phyloP scores from a whole-genome alignment of 306 rosid species.

The Casuarina equisetifolia region DNA sequence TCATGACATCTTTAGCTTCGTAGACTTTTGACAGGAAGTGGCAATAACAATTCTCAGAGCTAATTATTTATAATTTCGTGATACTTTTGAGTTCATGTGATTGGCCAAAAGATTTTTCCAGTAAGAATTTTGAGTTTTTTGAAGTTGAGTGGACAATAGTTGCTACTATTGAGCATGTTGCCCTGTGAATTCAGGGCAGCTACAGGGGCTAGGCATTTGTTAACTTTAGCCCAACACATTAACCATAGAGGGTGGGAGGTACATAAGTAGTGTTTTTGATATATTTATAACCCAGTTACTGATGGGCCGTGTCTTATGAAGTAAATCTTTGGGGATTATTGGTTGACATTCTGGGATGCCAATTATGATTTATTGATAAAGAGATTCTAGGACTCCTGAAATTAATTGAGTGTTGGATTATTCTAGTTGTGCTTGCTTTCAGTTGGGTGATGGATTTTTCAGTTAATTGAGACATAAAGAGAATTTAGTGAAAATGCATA shows the following conservation, averaged over 20 bases:
- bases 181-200: background rate
- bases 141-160: background rate
- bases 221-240: background rate
- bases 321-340: background rate
- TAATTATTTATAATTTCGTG: background rate
- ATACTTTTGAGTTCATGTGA: background rate
- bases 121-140: background rate
- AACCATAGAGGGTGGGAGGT: background rate
- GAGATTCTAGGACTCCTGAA: background rate
- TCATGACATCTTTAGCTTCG: background rate
- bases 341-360: background rate
- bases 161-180: background rate
- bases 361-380: background rate
- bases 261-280: background rate
- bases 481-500: background rate
- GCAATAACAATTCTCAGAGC: background rate
- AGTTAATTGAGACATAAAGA: background rate
- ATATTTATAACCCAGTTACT: background rate
- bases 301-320: background rate
- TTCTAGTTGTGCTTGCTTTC: background rate
- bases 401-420: background rate
- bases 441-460: background rate
- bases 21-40: conserved; percentile 2
- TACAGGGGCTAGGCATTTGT: background rate
- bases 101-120: background rate